Evolutionary conservation across 805 yeast species (phyloP), one percentile per base, ranked within the genome.

Genomic region (Wilhelminamyces savonicus): DNA sequence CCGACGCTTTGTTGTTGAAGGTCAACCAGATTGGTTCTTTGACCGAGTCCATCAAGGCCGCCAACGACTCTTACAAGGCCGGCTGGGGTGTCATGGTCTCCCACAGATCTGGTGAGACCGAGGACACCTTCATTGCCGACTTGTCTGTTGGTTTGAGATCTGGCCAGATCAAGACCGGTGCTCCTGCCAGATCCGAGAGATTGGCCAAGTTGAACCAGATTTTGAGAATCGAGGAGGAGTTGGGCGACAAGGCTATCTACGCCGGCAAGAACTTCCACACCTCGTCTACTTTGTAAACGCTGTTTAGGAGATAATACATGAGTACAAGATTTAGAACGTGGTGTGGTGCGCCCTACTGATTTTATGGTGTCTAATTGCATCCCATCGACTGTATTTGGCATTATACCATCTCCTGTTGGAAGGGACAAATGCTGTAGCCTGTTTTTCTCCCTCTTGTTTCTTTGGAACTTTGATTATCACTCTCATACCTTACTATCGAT

Each of bases 91-190:
- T 44, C 14, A 37, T 34, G 39, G 50, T 47, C 22, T 44, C 49
- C 21, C 50, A 47, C 27, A 35, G 50, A 30, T 44, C 50, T 1
- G 52, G 52, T 21, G 52, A 47, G 34, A 44, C 52, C 21, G 50
- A 47, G 37, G 52, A 47, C 30, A 40, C 43, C 18, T 27, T 32
- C 15, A 45, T 47, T 32, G 52, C 52, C 21, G 52, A 47, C 36
- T 27, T 47, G 23, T 34, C 37, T 21, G 49, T 47, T 13, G 52
- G 52, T 15, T 39, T 47, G 29, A 35, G 46, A 28, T 31, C 45
- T 15, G 47, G 50, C 34, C 50, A 47, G 36, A 34, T 47, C 20
- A 47, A 47, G 32, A 36, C 44, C 19, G 52, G 52, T 26, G 50
- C 52, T 19, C 43, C 46, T 16, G 46, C 49, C 3, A 36, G 50